phyloP scores from a whole-genome alignment of 2,329 filamentous ascomycete species.

The Aspergillus caelatus region DNA sequence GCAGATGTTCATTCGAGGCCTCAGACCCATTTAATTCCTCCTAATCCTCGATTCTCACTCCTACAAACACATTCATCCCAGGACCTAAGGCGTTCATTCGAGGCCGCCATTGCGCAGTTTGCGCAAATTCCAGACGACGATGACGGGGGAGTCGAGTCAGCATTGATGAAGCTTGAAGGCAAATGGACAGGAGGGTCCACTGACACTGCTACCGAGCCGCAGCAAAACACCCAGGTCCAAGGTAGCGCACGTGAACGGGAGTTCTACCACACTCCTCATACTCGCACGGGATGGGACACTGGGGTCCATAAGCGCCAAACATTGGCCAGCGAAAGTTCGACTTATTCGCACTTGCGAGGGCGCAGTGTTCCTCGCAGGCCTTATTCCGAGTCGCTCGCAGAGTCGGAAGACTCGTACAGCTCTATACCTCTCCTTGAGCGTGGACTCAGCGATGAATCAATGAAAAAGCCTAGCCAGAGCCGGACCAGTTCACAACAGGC shows the following conservation, averaged over 20 bases:
- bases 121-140: constrained; percentile 87
- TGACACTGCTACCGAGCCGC: constrained; percentile 1
- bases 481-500: constrained; percentile 21
- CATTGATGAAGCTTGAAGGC: constrained; percentile 87
- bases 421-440: constrained; percentile 77
- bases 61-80: constrained; percentile 59
- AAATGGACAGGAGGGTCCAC: constrained; percentile 55
- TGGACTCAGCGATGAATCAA: constrained; percentile 54
- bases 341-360: constrained; percentile 31
- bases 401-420: constrained; percentile 73
- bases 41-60: constrained; percentile 43
- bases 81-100: constrained; percentile 71
- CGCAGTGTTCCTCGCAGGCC: constrained; percentile 35
- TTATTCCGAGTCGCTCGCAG: constrained; percentile 52
- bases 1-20: constrained; percentile 25
- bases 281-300: constrained; percentile 17
- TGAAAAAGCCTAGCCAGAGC: constrained; percentile 47
- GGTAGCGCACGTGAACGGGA: constrained; percentile 9
- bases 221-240: background rate
- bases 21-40: constrained; percentile 31
- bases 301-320: constrained; percentile 28
- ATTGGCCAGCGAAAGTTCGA: constrained; percentile 22
- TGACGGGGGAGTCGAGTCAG: constrained; percentile 90
- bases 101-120: constrained; percentile 83
- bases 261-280: constrained; percentile 5